Conservation (phyloP, 257 asterid species). For the Nicotiana undulata region DNA sequence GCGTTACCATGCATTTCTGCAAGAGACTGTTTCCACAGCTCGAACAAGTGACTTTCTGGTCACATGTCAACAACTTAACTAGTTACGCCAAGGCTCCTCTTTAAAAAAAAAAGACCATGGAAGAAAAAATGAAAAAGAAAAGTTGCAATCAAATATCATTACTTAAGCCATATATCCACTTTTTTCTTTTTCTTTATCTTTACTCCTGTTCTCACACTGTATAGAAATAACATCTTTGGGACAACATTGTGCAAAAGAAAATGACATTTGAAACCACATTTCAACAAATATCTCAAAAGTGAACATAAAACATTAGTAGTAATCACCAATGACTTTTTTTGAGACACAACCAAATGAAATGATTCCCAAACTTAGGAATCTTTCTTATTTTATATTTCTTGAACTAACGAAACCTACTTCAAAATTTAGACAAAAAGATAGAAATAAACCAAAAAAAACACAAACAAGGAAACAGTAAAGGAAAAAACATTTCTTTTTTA, state of each 20-base stretch:
- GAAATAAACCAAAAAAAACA: not conserved
- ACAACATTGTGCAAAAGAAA: conserved; percentile 27
- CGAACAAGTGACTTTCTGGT: no score
- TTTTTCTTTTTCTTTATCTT: conserved; percentile 41
- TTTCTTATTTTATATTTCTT: not conserved
- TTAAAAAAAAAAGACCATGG: not conserved
- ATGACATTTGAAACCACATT: conserved; percentile 20
- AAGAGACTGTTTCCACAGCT: no score
- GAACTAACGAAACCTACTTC: not conserved
- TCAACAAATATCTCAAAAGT: conserved; percentile 13
- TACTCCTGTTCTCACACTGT: conserved; percentile 43
- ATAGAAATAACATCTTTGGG: conserved; percentile 22
- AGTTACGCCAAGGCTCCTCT: no score
- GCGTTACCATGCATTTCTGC: no score
- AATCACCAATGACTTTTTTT: conserved; percentile 5
- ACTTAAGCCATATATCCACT: conserved; percentile 33
- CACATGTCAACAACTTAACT: no score
- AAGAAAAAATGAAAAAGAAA: conserved; percentile 25
- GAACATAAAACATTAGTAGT: not conserved
- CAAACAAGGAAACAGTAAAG: not conserved
- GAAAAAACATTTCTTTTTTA: not conserved
- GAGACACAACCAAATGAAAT: not conserved
- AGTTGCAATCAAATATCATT: conserved; percentile 26
- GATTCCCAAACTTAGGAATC: not conserved
- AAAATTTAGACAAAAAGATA: not conserved